Evolutionary conservation across 257 asterid genomes (phyloP).

Genomic region (Verbascum thapsus): DNA sequence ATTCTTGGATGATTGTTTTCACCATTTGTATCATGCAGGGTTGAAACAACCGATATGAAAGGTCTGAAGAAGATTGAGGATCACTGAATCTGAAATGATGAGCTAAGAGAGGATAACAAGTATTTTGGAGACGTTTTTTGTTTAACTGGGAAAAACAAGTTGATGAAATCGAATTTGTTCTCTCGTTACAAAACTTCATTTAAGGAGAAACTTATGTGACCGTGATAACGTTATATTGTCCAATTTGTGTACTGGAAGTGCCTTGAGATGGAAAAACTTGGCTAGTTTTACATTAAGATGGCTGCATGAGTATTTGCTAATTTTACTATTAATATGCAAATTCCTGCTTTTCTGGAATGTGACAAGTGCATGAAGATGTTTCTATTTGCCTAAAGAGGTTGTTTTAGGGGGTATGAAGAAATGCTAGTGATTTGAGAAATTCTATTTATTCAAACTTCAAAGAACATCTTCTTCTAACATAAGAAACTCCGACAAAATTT

Average conservation of each 20-base stretch:
- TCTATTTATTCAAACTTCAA: no score
- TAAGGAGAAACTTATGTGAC: not conserved
- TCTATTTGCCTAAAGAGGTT: no score
- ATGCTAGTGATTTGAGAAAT: no score
- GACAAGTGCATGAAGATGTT: no score
- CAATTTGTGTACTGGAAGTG: not conserved
- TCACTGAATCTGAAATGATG: conserved; percentile 47
- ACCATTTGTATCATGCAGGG: conserved; percentile 49
- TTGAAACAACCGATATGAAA: conserved; percentile 97
- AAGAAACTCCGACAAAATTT: no score
- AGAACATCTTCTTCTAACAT: no score
- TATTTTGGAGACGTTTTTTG: conserved; percentile 22
- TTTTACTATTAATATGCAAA: no score
- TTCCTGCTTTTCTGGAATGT: not conserved
- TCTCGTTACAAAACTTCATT: conserved; percentile 13
- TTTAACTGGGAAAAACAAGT: not conserved
- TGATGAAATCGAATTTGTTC: not conserved
- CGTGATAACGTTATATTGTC: not conserved
- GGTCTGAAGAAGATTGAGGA: conserved; percentile 93
- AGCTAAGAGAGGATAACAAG: conserved; percentile 7
- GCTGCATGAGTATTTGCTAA: conserved; percentile 5
- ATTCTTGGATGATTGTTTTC: not conserved
- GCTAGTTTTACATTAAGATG: not conserved
- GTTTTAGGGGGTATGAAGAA: no score
- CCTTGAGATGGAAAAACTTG: conserved; percentile 12